These are phyloP conservation scores for Eurotiales sp. DNA, from an alignment of 2,329 filamentous ascomycete species.

Conservation along the genomic window DNA sequence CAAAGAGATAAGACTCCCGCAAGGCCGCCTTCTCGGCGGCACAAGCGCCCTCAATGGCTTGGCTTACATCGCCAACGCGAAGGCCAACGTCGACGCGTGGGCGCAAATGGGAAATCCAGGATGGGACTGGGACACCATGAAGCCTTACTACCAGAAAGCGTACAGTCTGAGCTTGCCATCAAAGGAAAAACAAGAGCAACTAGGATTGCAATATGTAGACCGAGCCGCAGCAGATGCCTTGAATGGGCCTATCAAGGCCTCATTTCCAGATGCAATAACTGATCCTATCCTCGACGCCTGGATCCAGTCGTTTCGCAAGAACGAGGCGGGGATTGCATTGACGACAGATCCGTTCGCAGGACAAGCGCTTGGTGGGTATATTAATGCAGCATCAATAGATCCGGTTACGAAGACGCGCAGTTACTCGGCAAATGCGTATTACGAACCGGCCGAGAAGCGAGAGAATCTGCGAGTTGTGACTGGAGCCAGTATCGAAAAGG, in stretches of 20 bases:
- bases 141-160: slow-evolving; percentile 34
- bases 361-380: slow-evolving; percentile 23
- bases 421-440: slow-evolving; percentile 18
- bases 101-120: slow-evolving; percentile 35
- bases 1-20: slow-evolving; percentile 8
- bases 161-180: slow-evolving; percentile 28
- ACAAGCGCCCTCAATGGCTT: slow-evolving; percentile 33
- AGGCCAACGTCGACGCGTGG: slow-evolving; percentile 35
- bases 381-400: slow-evolving; percentile 26
- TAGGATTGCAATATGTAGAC: slow-evolving; percentile 10
- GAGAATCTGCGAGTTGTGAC: slow-evolving; percentile 19
- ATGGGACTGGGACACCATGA: slow-evolving; percentile 33
- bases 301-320: slow-evolving; percentile 17
- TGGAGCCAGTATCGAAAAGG: slow-evolving; percentile 15
- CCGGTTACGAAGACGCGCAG: slow-evolving; percentile 17
- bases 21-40: slow-evolving; percentile 19
- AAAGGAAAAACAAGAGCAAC: neutral
- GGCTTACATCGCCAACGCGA: slow-evolving; percentile 21
- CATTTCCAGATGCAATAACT: slow-evolving; percentile 9
- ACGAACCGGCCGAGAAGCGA: slow-evolving; percentile 9
- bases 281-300: slow-evolving; percentile 16
- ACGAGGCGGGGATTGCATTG: slow-evolving; percentile 9
- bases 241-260: slow-evolving; percentile 17
- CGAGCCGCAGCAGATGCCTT: slow-evolving; percentile 8
- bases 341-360: slow-evolving; percentile 12